Conservation (phyloP, 2,329 filamentous ascomycete species). For the Nigrospora sphaerica region DNA sequence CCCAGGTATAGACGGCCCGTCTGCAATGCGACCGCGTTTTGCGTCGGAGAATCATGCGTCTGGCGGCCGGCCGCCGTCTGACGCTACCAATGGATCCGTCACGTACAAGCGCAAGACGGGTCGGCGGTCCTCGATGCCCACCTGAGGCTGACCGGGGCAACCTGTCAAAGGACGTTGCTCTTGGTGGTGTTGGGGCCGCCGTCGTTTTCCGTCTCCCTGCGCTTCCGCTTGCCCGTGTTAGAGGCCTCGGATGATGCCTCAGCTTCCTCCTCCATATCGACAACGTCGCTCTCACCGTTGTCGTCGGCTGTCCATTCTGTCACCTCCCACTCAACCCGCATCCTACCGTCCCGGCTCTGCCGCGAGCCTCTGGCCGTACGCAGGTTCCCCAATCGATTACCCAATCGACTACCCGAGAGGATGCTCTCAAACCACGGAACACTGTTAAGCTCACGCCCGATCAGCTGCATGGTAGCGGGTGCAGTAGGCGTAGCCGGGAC, state of each 20-base stretch:
- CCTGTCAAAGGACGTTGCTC: constrained; percentile 1
- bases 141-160: neutral
- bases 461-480: constrained; percentile 11
- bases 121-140: no score
- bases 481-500: constrained; percentile 16
- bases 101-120: no score
- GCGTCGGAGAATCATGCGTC: no score
- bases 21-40: no score
- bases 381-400: constrained; percentile 60
- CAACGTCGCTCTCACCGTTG: constrained; percentile 30
- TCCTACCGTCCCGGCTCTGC: constrained; percentile 52
- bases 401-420: constrained; percentile 68
- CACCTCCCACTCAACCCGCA: constrained; percentile 76
- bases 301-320: constrained; percentile 59
- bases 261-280: constrained; percentile 18
- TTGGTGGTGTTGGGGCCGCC: constrained; percentile 4
- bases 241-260: constrained; percentile 26
- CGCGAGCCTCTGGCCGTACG: constrained; percentile 51
- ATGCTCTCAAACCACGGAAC: constrained; percentile 83
- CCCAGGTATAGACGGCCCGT: no score
- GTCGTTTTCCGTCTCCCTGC: constrained; percentile 30
- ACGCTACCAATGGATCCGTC: no score
- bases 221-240: constrained; percentile 45
- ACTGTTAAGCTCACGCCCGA: constrained; percentile 56
- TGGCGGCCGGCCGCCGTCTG: no score